Conservation (phyloP, 345 rosid species). For the Adansonia digitata region DNA sequence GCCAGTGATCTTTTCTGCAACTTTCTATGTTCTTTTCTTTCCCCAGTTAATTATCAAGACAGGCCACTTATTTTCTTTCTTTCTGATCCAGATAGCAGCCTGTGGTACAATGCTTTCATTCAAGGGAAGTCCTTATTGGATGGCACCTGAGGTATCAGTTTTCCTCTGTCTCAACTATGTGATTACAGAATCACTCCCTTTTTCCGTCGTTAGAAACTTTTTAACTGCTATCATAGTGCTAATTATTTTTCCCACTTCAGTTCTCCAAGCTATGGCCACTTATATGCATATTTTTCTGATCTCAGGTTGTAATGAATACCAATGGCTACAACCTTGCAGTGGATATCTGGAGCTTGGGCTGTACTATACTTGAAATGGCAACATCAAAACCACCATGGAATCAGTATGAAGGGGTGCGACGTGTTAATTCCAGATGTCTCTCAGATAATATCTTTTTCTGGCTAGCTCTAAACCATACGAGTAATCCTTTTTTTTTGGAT, state of each 20-base stretch:
- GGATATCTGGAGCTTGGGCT: conserved; percentile 98
- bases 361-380: conserved; percentile 98
- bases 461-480: conserved; percentile 7
- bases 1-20: background rate
- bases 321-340: conserved; percentile 82
- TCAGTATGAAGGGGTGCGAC: conserved; percentile 88
- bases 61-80: conserved; percentile 16
- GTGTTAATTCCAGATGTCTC: conserved; percentile 7
- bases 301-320: conserved; percentile 85
- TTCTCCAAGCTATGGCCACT: background rate
- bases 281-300: conserved; percentile 10
- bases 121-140: conserved; percentile 99
- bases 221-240: background rate
- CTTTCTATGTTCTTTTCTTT: background rate
- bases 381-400: conserved; percentile 95
- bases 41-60: background rate
- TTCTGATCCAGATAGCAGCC: conserved; percentile 52
- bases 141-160: conserved; percentile 91
- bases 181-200: background rate
- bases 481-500: conserved; percentile 19
- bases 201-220: background rate
- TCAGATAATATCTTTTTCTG: conserved; percentile 3
- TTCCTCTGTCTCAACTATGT: background rate
- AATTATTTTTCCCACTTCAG: background rate
- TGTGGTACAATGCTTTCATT: conserved; percentile 88